Evolutionary conservation across 2,329 filamentous ascomycete species (phyloP).

Genomic region (Madurella mycetomatis): DNA sequence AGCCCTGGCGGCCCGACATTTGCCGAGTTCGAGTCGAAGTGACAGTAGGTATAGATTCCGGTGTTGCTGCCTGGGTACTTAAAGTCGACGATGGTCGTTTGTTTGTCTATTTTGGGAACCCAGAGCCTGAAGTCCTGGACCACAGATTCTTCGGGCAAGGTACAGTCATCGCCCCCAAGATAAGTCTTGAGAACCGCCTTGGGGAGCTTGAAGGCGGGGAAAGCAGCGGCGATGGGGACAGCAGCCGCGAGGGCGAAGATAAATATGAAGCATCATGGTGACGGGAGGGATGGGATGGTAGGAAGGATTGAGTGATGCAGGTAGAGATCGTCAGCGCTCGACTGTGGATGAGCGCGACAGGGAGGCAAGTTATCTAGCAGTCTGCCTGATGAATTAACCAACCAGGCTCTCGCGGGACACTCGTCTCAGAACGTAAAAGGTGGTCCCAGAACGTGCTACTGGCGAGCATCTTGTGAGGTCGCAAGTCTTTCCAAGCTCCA

Average conservation of each 20-base stretch:
- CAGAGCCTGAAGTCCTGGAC: constrained; percentile 36
- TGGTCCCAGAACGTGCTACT: no score
- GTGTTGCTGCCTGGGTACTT: constrained; percentile 39
- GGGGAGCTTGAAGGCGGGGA: constrained; percentile 19
- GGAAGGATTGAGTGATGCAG: no score
- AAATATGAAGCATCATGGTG: constrained; percentile 9
- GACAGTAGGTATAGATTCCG: constrained; percentile 38
- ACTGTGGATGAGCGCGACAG: no score
- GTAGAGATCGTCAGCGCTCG: no score
- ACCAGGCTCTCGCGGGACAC: no score
- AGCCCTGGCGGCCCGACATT: constrained; percentile 31
- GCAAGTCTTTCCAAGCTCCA: no score
- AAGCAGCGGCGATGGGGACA: constrained; percentile 12
- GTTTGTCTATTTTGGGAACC: constrained; percentile 29
- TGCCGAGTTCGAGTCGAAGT: constrained; percentile 40
- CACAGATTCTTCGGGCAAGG: constrained; percentile 36
- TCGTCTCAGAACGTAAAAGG: no score
- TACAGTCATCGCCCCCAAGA: constrained; percentile 28
- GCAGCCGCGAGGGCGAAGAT: constrained; percentile 17
- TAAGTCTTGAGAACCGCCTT: constrained; percentile 16
- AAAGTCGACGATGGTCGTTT: constrained; percentile 36
- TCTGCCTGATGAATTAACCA: no score
- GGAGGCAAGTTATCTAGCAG: no score
- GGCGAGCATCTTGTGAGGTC: no score
- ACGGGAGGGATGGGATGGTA: neutral